These are phyloP conservation scores for Phanerochaete carnosa DNA, from an alignment of 768 basidiomycete genomes.

Conservation along the genomic window DNA sequence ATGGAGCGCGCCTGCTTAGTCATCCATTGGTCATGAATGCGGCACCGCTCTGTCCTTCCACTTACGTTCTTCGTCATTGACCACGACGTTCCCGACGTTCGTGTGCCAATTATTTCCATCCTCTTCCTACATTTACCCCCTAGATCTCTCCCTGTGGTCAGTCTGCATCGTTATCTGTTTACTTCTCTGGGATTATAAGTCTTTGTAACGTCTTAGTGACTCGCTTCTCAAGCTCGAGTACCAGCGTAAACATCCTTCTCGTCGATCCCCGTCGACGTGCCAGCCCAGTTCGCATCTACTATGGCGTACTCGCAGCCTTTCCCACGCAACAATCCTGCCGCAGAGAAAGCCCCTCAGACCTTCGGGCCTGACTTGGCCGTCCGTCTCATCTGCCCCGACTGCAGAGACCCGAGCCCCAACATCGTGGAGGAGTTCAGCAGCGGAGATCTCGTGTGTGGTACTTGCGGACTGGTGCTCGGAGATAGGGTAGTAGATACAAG, in stretches of 20 bases:
- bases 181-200: neutral
- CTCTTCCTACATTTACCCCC: neutral
- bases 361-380: conserved; percentile 84
- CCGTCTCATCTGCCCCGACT: conserved; percentile 93
- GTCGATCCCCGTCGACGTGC: neutral
- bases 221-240: neutral
- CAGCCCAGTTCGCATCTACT: conserved; percentile 19
- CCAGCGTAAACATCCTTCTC: neutral
- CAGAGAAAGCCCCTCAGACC: conserved; percentile 50
- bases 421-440: conserved; percentile 98
- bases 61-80: conserved; percentile 16
- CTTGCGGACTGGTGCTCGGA: conserved; percentile 91
- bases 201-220: neutral
- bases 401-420: conserved; percentile 88
- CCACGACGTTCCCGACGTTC: conserved; percentile 15
- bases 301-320: conserved; percentile 81
- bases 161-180: neutral
- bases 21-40: neutral
- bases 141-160: neutral
- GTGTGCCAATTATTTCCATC: conserved; percentile 4
- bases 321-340: conserved; percentile 57
- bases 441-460: conserved; percentile 94
- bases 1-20: neutral
- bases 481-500: conserved; percentile 96
- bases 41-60: neutral